phyloP scores from a whole-genome alignment of 257 asterid genomes.

The Plectranthus barbatus region DNA sequence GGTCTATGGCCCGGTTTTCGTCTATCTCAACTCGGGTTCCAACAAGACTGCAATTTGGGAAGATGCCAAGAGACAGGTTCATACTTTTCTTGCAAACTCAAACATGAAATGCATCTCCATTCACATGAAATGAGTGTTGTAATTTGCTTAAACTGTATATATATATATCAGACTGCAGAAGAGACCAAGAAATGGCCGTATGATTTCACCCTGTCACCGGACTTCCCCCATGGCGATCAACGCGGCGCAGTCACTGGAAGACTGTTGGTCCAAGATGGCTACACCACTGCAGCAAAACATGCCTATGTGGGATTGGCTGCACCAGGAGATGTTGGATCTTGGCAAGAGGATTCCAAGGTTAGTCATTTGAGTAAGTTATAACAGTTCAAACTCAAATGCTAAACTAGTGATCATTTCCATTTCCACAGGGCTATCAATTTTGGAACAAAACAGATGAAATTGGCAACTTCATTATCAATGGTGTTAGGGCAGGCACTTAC shows the following conservation, averaged over 20 bases:
- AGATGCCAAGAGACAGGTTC: conserved; percentile 63
- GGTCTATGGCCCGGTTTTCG: conserved; percentile 56
- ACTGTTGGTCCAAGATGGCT: conserved; percentile 46
- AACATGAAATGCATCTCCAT: no score
- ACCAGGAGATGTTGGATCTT: conserved; percentile 48
- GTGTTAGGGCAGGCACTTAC: conserved; percentile 40
- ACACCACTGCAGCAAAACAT: conserved; percentile 30
- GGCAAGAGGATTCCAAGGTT: no score
- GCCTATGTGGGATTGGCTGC: conserved; percentile 71
- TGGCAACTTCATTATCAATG: conserved; percentile 37
- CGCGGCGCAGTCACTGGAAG: conserved; percentile 60
- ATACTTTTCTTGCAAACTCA: no score
- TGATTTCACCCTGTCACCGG: conserved; percentile 49
- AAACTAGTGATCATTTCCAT: no score
- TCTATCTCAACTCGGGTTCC: conserved; percentile 48
- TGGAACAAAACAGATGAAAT: conserved; percentile 43
- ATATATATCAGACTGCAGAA: conserved; percentile 25
- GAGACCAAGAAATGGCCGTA: conserved; percentile 79
- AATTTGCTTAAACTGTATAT: no score
- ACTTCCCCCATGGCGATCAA: conserved; percentile 35
- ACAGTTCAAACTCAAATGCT: no score
- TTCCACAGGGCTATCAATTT: conserved; percentile 91
- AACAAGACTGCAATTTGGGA: conserved; percentile 35
- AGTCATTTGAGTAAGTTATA: no score
- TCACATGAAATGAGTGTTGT: no score